Evolutionary conservation across 495 filamentous ascomycete species (phyloP), one percentile per base, ranked within the genome.

Genomic region (Schizothecium vesticola): DNA sequence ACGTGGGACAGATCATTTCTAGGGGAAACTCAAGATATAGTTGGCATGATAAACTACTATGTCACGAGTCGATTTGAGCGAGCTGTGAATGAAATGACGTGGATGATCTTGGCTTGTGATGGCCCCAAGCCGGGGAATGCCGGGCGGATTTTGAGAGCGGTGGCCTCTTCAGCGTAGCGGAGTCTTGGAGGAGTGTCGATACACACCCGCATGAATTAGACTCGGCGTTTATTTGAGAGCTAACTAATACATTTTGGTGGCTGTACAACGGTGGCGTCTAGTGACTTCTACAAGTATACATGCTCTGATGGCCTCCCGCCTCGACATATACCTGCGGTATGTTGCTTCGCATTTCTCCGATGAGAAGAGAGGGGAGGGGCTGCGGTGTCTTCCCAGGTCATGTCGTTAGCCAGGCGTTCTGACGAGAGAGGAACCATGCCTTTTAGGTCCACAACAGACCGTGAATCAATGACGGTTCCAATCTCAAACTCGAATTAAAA

Each of bases 1-100:
- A 26, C 13, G 63, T 12, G 12, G 8, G 26, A 21, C 63, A 65
- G 63, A 65, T 56, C 63, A 65, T 22, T 65, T 65, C 63, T 65
- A 36, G 57, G 26, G 12, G 26, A 51, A 51, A n/a, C 43, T 51
- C 43, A 51, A 51, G 43, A 51, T 51, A 51, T 51, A 51, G 43
- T 13, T 7, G 43, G 43, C 19, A 51, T 51, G 43, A 51, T 51
- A 51, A 19, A 51, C 43, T 51, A 51, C 43, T 51, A n/a, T 51
- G n/a, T 51, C 43, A n/a, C 16, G 43, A 6, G 43, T 2, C 43
- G 43, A n/a, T 51, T n/a, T 51, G 43, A 51, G 33, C 28, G 31
- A 36, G 10, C 5, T 51, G 43, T 51, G 43, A n/a, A n/a, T 51
- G 43, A 51, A 4, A 51, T 51, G 43, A n/a, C 43, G 43, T 51